These are phyloP conservation scores for Dujonia santamariae DNA, from an alignment of 1,139 yeast species.

Conservation along the genomic window DNA sequence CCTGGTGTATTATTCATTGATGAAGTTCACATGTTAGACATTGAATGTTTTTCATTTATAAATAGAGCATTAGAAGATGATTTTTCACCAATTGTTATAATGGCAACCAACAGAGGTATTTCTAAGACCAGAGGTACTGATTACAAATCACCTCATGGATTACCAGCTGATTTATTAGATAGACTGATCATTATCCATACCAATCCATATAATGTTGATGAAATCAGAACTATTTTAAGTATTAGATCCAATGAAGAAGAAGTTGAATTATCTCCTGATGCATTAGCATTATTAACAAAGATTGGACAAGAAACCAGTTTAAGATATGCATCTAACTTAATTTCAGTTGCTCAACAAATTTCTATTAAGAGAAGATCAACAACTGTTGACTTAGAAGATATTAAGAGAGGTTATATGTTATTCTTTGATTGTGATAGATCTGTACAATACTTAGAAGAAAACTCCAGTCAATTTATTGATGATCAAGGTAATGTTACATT, in stretches of 20 bases:
- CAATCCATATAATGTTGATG: constrained; percentile 69
- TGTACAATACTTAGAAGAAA: constrained; percentile 73
- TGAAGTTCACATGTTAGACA: constrained; percentile 98
- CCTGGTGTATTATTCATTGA: constrained; percentile 99
- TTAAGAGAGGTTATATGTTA: constrained; percentile 82
- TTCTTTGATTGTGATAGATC: constrained; percentile 88
- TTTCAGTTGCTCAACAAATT: constrained; percentile 83
- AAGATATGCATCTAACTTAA: constrained; percentile 89
- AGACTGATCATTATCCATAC: constrained; percentile 93
- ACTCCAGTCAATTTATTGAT: constrained; percentile 65
- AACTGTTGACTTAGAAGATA: constrained; percentile 74
- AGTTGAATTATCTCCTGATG: constrained; percentile 79
- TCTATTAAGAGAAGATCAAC: constrained; percentile 76
- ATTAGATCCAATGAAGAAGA: constrained; percentile 98
- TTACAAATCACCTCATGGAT: constrained; percentile 93
- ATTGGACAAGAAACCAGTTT: constrained; percentile 91
- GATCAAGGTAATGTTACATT: constrained; percentile 65
- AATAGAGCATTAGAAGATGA: constrained; percentile 97
- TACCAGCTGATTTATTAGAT: constrained; percentile 92
- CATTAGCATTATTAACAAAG: constrained; percentile 84
- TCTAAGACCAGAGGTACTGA: constrained; percentile 90
- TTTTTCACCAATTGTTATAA: constrained; percentile 92
- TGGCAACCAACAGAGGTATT: constrained; percentile 98
- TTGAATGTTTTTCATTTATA: constrained; percentile 93
- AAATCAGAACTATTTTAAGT: constrained; percentile 78